Base-by-base conservation (phyloP, 148 eudicot genomes). In the Spergularia bocconei region DNA sequence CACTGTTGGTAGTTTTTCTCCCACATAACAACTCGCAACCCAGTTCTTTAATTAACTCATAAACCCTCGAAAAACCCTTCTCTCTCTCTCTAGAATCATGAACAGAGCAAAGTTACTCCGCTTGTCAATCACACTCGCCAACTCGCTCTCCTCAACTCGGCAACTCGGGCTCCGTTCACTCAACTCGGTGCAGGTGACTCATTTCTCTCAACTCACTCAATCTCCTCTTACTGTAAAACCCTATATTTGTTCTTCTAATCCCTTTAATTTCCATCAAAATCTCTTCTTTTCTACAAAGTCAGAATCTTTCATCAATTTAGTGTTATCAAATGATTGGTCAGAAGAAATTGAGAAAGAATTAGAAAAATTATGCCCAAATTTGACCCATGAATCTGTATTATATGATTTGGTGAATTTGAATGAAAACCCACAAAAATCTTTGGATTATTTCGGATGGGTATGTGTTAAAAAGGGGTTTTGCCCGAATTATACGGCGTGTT, bases 401-500 rank as follows among this genome's bases (percentile, higher is more conserved):
- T 88, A 92, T 80, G 79, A 85, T 67, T 84, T 95, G 90, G 88
- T 81, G 82, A 95, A 89, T 80, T 82, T 89, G 60, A 85, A 77
- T 19, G 78, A 75, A 79, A 80, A 89, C 75, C 96, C 94, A 4
- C n/a, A 67, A 75, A 92, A 88, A 52, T 87, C 86, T 78, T 83
- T 83, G 8, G 79, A 78, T 14, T 92, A 92, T 81, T 92, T 89
- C 77, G 88, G 82, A 16, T 95, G 98, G 99, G 97, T 80, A 4
- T 57, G 80, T 77, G 80, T 63, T 54, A 62, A 33, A 62, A 89
- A 80, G 55, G 87, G 85, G 79, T 87, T 91, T 85, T 63, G 78
- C 23, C 86, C 91, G 3, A 87, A 83, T 79, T 84, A 83, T 16
- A 25, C 86, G 38, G 63, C 87, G 39, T 91, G 85, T 79, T 72